A percentile compares a stretch with the other conserved stretches of the same genome.
phyloP scores from a whole-genome alignment of 257 asterid genomes.

The Scutellaria galericulata region DNA sequence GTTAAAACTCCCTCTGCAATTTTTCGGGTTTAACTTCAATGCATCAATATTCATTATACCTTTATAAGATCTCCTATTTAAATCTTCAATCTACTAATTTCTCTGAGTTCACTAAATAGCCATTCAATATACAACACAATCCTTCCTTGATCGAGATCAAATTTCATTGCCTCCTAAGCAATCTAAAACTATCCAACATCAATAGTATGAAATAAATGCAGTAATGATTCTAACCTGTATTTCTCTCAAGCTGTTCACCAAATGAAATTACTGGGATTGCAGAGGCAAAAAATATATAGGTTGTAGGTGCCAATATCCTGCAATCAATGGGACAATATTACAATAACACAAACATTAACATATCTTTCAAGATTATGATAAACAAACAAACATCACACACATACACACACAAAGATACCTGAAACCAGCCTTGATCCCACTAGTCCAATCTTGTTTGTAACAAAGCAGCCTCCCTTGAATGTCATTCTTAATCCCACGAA shows the following conservation, averaged over 20 bases:
- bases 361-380: too few relatives aligned
- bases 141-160: slow-evolving; percentile 6
- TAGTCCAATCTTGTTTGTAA: slow-evolving; percentile 84
- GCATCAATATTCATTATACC: slow-evolving; percentile 1
- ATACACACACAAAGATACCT: slow-evolving; percentile 39
- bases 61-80: background rate
- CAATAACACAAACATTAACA: background rate
- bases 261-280: slow-evolving; percentile 89
- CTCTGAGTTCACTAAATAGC: background rate
- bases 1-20: slow-evolving; percentile 85
- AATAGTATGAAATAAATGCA: background rate
- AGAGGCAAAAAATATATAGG: slow-evolving; percentile 82
- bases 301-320: slow-evolving; percentile 89
- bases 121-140: too few relatives aligned
- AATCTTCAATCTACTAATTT: slow-evolving; percentile 8
- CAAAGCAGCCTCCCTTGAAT: slow-evolving; percentile 67
- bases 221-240: slow-evolving; percentile 51
- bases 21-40: background rate
- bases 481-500: slow-evolving; percentile 85
- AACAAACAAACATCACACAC: background rate
- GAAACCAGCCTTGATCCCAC: slow-evolving; percentile 82
- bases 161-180: background rate
- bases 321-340: slow-evolving; percentile 22
- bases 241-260: slow-evolving; percentile 85
- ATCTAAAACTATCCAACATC: slow-evolving; percentile 1